These are phyloP conservation scores for Trametes pubescens DNA, from an alignment of 1,284 basidiomycete species.

Conservation along the genomic window DNA sequence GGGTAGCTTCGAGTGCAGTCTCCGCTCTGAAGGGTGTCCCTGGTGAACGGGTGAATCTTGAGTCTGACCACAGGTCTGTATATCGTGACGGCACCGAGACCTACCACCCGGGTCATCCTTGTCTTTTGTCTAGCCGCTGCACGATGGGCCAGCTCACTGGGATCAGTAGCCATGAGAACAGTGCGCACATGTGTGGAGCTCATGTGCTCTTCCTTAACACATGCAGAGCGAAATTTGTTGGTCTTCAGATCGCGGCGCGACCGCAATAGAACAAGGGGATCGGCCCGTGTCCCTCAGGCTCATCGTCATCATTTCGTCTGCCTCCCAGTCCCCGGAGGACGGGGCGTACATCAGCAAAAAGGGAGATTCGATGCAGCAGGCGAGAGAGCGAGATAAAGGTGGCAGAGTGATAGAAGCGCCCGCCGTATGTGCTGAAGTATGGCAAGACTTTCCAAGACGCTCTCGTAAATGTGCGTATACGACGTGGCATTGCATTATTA, in stretches of 20 bases:
- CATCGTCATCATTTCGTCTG: too few relatives aligned
- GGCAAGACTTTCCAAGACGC: too few relatives aligned
- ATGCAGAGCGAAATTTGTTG: background rate
- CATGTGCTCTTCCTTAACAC: background rate
- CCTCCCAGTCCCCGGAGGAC: too few relatives aligned
- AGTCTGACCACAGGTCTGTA: background rate
- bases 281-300: too few relatives aligned
- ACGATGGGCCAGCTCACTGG: background rate
- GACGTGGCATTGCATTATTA: too few relatives aligned
- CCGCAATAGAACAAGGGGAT: background rate
- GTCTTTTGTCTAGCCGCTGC: background rate
- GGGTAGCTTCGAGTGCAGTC: background rate
- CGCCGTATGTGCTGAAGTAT: too few relatives aligned
- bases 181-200: background rate
- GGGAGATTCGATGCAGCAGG: too few relatives aligned
- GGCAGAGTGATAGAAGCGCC: too few relatives aligned
- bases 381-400: too few relatives aligned
- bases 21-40: background rate
- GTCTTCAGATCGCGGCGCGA: background rate
- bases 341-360: too few relatives aligned
- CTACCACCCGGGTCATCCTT: background rate
- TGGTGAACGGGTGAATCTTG: background rate
- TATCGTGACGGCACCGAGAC: background rate
- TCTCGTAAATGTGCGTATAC: too few relatives aligned
- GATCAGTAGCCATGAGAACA: slow-evolving; percentile 10